Conservation (phyloP, 305 asterid species). For the Solanum hybrid region DNA sequence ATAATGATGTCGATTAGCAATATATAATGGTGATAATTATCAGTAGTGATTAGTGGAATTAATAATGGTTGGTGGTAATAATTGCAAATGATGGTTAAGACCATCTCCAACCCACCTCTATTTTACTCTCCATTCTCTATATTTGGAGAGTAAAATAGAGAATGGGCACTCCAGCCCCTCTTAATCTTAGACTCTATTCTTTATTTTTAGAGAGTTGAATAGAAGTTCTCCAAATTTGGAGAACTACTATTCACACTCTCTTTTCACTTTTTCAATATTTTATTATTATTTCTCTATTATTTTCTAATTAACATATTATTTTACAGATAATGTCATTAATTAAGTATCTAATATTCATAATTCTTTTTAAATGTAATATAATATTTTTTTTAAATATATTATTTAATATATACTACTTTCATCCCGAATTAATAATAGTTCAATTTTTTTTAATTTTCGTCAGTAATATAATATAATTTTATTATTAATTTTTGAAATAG, state of each 20-base stretch:
- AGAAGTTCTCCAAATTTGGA: not conserved
- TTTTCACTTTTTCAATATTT: not conserved
- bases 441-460: not conserved
- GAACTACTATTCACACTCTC: not conserved
- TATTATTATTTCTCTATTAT: too few relatives aligned
- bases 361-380: not conserved
- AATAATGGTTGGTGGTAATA: too few relatives aligned
- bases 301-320: not conserved
- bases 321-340: not conserved
- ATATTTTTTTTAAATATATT: too few relatives aligned
- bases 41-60: too few relatives aligned
- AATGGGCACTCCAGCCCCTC: not conserved
- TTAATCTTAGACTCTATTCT: not conserved
- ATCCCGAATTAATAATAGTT: not conserved
- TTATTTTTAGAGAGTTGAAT: not conserved
- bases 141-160: not conserved
- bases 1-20: too few relatives aligned
- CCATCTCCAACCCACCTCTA: not conserved
- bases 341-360: not conserved
- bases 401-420: not conserved
- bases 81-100: too few relatives aligned
- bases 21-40: too few relatives aligned
- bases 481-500: too few relatives aligned
- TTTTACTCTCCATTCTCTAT: not conserved
- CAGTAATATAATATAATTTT: too few relatives aligned